These are phyloP conservation scores for Gynandropsis gynandra DNA, from an alignment of 345 rosid genomes.

Conservation along the genomic window DNA sequence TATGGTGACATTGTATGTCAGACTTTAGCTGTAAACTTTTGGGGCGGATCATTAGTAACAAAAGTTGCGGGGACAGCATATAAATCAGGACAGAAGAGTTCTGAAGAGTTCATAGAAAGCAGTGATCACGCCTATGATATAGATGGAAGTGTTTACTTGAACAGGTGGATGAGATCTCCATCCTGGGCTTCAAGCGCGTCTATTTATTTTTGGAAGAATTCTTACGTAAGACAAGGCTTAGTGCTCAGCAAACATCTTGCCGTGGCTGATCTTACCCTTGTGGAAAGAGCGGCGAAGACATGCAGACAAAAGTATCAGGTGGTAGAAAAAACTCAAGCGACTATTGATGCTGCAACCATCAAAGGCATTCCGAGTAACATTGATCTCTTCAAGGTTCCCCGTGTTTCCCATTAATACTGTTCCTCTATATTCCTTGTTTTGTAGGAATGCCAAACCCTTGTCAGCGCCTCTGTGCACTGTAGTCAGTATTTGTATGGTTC, in stretches of 20 bases:
- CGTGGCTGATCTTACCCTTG: conserved; percentile 63
- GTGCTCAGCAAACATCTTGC: conserved; percentile 75
- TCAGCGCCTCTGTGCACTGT: conserved; percentile 5
- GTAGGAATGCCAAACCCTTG: conserved; percentile 2
- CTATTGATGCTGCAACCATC: conserved; percentile 87
- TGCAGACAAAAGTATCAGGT: conserved; percentile 61
- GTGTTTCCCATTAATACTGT: neutral
- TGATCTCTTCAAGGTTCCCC: conserved; percentile 77
- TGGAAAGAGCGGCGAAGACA: conserved; percentile 63
- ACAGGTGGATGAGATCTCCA: conserved; percentile 85
- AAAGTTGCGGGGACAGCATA: conserved; percentile 37
- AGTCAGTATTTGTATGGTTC: conserved; percentile 8
- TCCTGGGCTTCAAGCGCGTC: conserved; percentile 79
- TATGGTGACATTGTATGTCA: conserved; percentile 70
- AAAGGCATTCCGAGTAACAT: conserved; percentile 94
- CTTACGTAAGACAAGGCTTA: conserved; percentile 46
- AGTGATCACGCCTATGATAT: conserved; percentile 54
- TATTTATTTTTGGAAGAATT: conserved; percentile 64
- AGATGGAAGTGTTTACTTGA: conserved; percentile 88
- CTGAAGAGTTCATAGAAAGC: conserved; percentile 41
- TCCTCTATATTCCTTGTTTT: neutral
- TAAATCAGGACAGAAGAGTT: conserved; percentile 31
- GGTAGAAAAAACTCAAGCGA: conserved; percentile 88
- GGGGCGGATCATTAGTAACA: conserved; percentile 80
- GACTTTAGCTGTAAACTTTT: conserved; percentile 72